Conservation (phyloP, 768 basidiomycete genomes). For the Lentinula sp. region DNA sequence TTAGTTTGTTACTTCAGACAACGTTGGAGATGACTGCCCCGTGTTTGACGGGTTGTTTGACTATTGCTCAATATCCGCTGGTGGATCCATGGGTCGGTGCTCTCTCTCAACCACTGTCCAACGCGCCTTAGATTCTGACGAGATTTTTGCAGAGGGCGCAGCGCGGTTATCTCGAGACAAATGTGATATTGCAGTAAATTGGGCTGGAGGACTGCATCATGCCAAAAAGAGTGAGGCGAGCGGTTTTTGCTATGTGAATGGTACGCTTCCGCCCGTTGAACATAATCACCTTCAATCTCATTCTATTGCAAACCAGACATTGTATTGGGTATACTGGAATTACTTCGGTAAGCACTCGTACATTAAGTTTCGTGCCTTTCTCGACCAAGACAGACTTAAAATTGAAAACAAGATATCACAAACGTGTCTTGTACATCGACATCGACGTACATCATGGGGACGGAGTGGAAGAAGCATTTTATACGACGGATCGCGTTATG, state of each 20-base stretch:
- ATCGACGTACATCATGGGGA: conserved; percentile 99
- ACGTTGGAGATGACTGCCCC: conserved; percentile 98
- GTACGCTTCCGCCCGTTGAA: conserved; percentile 31
- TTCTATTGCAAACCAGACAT: conserved; percentile 79
- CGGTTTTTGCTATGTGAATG: conserved; percentile 98
- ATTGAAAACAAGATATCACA: conserved; percentile 66
- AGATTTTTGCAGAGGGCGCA: conserved; percentile 75
- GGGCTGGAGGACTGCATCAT: conserved; percentile 98
- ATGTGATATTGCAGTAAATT: conserved; percentile 98
- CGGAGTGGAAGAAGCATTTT: conserved; percentile 99
- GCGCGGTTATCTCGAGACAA: conserved; percentile 93
- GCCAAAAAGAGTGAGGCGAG: conserved; percentile 99
- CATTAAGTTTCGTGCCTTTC: background rate
- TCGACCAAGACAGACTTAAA: background rate
- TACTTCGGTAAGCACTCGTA: conserved; percentile 56
- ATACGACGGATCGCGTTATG: conserved; percentile 98
- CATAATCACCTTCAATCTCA: background rate
- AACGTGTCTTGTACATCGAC: conserved; percentile 94
- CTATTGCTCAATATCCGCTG: conserved; percentile 99
- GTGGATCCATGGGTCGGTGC: conserved; percentile 92
- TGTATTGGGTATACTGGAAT: conserved; percentile 92
- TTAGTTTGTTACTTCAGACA: conserved; percentile 46
- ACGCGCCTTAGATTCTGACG: conserved; percentile 5
- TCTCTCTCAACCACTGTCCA: background rate
- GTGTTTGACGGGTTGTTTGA: conserved; percentile 99